Evolutionary conservation across 2,329 filamentous ascomycete species (phyloP), one percentile per base, ranked within the genome.

Genomic region (Periconia macrospinosa): DNA sequence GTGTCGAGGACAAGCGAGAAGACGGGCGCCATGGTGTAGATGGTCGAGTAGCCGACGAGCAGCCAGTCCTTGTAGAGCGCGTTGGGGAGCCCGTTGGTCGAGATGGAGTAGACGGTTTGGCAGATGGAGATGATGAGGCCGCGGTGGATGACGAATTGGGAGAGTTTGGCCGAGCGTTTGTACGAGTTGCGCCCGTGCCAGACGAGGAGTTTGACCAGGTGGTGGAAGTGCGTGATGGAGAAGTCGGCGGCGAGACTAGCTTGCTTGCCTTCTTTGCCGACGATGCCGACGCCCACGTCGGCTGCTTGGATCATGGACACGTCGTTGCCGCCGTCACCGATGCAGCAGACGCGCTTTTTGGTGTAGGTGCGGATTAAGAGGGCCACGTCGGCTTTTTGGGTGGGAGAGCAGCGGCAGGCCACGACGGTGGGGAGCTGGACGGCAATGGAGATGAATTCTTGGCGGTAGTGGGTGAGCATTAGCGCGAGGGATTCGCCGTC

Each of bases 271-370:
- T 99, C 94, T 78, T 99, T 99, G 55, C 94, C 94, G 1, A 97
- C 94, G 57, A 99, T 99, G 56, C 94, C 94, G 23, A 99, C 93
- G 56, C 95, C 95, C 0, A 99, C 92, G 68, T 99, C 94, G 1
- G 95, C 94, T 8, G 94, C 93, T 79, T 97, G 94, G 63, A 99
- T 99, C 94, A 99, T 99, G 62, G 89, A 93, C 6, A 99, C 94
- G 72, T 99, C 95, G 75, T 99, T 99, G 65, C 95, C 94, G 61
- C 94, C 94, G 69, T 99, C 94, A 37, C 94, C 94, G 62, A 99
- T 99, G 70, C 94, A 97, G 76, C 92, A 96, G 15, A 97, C 90
- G 14, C 95, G 89, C 75, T 97, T 97, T 74, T 91, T 92, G 18
- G 94, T 99, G 75, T 91, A 88, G 47, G 89, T 85, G 56, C 92